Base-by-base conservation (phyloP, 1,284 basidiomycete species). In the Ceratobasidium papillatum region DNA sequence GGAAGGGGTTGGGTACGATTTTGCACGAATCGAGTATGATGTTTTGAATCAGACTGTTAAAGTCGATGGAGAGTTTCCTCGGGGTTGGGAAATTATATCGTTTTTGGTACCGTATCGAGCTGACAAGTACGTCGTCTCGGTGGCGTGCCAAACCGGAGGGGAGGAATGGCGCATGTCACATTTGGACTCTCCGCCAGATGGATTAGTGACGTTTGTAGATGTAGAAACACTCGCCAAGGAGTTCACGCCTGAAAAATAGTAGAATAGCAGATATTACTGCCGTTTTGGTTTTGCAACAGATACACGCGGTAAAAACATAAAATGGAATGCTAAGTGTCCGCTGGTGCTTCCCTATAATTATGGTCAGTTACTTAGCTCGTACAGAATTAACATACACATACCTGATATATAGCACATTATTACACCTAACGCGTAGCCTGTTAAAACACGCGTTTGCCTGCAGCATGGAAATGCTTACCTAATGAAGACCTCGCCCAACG, bases 401-500 rank as follows among this genome's bases (percentile, higher is more conserved):
- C 81, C 83, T 80, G 80, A 97, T 95, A 83, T 96, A 97, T 74
- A 96, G 86, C 41, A 97, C 94, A 78, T 97, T 97, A 85, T 97
- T 97, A 86, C 91, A 93, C 77, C 89, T 89, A 56, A 19, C 75
- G 41, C 38, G 32, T 45, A n/a, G 54, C 43, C 22, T 59, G 38
- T 51, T n/a, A 64, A 34, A 66, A 73, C 51, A 34, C 14, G 43
- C 51, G 17, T 3, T 25, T 5, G 54, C 19, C 11, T 25, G 25
- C 12, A 49, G 38, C 22, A 4, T 27, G 25, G 41, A 27, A 56
- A 36, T n/a, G 25, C 91, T 77, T 79, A 94, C 92, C 97, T 90
- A 81, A 99, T 98, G 84, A 99, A 98, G 68, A 99, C 96, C 85
- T 99, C 98, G 78, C 98, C 98, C 32, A 99, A 86, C 25, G 95